Evolutionary conservation across 805 yeast species (phyloP).

Genomic region (Candida silvicultrix): DNA sequence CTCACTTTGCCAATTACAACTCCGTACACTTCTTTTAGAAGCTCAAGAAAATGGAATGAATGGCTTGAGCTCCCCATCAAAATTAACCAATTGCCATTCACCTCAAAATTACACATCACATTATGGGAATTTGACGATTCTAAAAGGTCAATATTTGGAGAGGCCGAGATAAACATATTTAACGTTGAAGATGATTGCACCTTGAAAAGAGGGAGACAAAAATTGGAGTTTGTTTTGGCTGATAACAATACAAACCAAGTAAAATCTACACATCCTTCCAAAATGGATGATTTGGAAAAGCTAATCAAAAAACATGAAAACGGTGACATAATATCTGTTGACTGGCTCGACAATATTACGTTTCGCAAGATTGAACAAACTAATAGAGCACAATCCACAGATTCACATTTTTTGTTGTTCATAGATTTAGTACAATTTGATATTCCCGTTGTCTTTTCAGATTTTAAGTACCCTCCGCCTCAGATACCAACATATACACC

Average conservation of each 20-base stretch:
- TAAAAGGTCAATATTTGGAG: constrained; percentile 47
- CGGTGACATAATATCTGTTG: constrained; percentile 53
- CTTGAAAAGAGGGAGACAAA: constrained; percentile 67
- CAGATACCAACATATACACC: constrained; percentile 34
- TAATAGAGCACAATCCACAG: constrained; percentile 17
- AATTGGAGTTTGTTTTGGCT: constrained; percentile 38
- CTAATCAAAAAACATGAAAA: constrained; percentile 57
- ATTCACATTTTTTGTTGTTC: constrained; percentile 32
- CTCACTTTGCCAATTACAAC: constrained; percentile 44
- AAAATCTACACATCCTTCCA: constrained; percentile 20
- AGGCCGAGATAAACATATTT: constrained; percentile 55
- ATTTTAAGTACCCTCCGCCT: constrained; percentile 35
- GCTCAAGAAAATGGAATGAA: constrained; percentile 54
- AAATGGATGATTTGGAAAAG: constrained; percentile 44
- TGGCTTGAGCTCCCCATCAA: constrained; percentile 70
- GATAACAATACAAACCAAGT: constrained; percentile 25
- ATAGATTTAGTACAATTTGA: constrained; percentile 63
- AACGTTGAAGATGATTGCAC: constrained; percentile 47
- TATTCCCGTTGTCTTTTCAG: constrained; percentile 66
- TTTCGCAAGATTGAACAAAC: constrained; percentile 39
- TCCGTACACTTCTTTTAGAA: constrained; percentile 40
- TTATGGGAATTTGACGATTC: constrained; percentile 66
- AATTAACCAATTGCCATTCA: constrained; percentile 63
- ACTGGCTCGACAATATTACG: constrained; percentile 73
- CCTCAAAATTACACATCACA: constrained; percentile 51